Evolutionary conservation across 208 protist species (phyloP), one percentile per base, ranked within the genome.

Genomic region (Leishmania aethiopica): DNA sequence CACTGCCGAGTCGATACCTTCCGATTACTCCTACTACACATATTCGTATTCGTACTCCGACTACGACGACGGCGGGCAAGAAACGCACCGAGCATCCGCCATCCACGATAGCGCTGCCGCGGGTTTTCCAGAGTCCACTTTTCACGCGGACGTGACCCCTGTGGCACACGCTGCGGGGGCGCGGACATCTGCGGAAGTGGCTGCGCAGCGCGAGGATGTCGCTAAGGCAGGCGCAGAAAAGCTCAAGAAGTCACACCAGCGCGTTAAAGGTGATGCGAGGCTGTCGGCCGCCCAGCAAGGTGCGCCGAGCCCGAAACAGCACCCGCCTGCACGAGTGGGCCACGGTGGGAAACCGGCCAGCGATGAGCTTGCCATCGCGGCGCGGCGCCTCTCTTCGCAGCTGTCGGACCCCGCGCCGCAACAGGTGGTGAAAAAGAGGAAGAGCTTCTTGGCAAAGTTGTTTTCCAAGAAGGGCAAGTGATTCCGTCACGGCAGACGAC

Each of bases 391-490:
- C 10, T 60, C 35, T 55, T 35, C 73, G 35, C n/a, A 19, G 10
- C 42, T 19, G 28, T 28, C 53, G 17, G 73, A 25, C 51, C 0
- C 53, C 6, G 32, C 32, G 45, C 40, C 40, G 11, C 51, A 66
- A 7, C 66, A 45, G 45, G 67, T 47, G 49, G n/a, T 42, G 1
- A 59, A 67, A 53, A 70, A 83, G 57, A 75, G 67, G 42, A 79
- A 60, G 45, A 69, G n/a, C 49, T 72, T 88, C 45, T 66, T 85
- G 19, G 76, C 74, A 25, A 88, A 77, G 42, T 17, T 88, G 1
- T 88, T 88, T 70, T 71, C n/a, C 64, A 85, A 75, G 80, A 83
- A 73, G 22, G 75, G 76, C 53, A 81, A 70, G 59, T 74, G 49
- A 57, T 40, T 13, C 19, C 13, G 62, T 40, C 62, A 17, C 28